Evolutionary conservation across 2,329 filamentous ascomycete species (phyloP).

Genomic region (Dactylellina haptotyla): DNA sequence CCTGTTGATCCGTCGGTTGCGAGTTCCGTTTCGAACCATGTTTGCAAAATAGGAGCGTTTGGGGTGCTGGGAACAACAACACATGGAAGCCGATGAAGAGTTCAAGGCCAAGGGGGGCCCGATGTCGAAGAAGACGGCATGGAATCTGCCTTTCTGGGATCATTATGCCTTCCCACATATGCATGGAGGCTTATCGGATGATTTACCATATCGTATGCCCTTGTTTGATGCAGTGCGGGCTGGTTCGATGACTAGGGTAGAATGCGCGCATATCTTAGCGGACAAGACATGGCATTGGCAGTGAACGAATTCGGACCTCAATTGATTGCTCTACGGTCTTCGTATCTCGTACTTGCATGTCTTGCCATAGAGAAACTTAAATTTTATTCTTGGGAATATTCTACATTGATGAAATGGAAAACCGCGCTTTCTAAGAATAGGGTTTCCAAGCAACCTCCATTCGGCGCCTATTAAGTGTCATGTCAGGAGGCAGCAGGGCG

Average conservation of each 20-base stretch:
- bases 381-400: too few species aligned
- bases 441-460: neutral
- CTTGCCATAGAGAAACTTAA: too few species aligned
- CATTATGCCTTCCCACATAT: neutral
- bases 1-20: neutral
- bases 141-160: conserved; percentile 4
- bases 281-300: neutral
- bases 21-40: neutral
- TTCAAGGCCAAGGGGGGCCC: too few species aligned
- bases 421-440: neutral
- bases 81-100: neutral
- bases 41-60: too few species aligned
- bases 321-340: too few species aligned
- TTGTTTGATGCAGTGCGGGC: neutral
- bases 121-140: neutral
- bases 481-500: neutral
- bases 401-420: neutral
- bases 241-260: neutral
- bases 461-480: neutral
- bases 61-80: neutral
- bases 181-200: conserved; percentile 9
- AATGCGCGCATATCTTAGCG: conserved; percentile 1
- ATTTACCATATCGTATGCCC: conserved; percentile 16
- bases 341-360: too few species aligned
- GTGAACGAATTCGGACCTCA: too few species aligned